Evolutionary conservation across 257 asterid genomes (phyloP).

Genomic region (Solanum chilense): DNA sequence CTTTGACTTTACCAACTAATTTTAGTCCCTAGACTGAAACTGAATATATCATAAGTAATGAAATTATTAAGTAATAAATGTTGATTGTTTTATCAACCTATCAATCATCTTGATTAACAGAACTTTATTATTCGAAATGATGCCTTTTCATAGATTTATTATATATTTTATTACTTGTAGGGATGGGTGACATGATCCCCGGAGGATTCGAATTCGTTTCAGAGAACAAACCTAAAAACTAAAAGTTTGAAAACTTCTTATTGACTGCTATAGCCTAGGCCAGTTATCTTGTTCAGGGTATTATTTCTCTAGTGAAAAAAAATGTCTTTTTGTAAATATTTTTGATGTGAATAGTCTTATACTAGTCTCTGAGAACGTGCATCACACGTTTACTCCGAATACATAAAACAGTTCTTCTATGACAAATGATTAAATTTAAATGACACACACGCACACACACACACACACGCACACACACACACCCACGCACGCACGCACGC

Average conservation of each 20-base stretch:
- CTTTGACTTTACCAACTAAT: not conserved
- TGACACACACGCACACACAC: too few relatives aligned
- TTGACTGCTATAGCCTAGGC: not conserved
- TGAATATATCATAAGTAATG: not conserved
- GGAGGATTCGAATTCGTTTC: not conserved
- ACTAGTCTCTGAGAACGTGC: too few relatives aligned
- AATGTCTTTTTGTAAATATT: too few relatives aligned
- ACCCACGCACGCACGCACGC: too few relatives aligned
- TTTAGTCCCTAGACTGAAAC: not conserved
- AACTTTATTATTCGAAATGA: not conserved
- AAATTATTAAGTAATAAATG: not conserved
- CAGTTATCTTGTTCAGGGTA: not conserved
- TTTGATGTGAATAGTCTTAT: not conserved
- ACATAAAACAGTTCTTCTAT: too few relatives aligned
- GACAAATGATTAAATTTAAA: too few relatives aligned
- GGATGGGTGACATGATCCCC: not conserved
- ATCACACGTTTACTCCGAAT: too few relatives aligned
- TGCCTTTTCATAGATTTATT: not conserved
- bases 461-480: too few relatives aligned
- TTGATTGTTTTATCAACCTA: not conserved
- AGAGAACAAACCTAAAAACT: not conserved
- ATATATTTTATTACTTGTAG: not conserved
- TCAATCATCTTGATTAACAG: not conserved
- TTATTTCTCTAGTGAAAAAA: not conserved
- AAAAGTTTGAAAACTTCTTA: not conserved